Conservation (phyloP, 2,329 filamentous ascomycete genomes). For the Ceratocystis cubensis region DNA sequence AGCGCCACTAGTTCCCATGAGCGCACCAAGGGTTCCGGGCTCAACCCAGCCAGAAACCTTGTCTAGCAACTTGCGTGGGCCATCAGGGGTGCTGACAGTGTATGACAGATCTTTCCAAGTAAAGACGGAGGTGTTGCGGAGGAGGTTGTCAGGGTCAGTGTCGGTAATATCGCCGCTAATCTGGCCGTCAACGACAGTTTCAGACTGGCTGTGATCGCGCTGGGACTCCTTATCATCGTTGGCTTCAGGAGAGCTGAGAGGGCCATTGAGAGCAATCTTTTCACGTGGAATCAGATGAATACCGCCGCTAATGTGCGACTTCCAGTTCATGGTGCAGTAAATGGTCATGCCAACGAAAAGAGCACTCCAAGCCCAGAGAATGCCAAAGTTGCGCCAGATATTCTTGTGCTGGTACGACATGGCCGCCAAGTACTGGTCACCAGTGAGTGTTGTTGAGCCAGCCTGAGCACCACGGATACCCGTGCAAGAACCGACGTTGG, state of each 20-base stretch:
- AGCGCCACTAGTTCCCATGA: slow-evolving; percentile 73
- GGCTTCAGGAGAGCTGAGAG: slow-evolving; percentile 24
- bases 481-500: slow-evolving; percentile 39
- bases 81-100: slow-evolving; percentile 45
- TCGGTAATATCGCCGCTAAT: slow-evolving; percentile 4
- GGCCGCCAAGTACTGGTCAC: slow-evolving; percentile 45
- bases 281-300: slow-evolving; percentile 52
- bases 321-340: slow-evolving; percentile 44
- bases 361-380: slow-evolving; percentile 51
- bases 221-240: slow-evolving; percentile 39
- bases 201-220: slow-evolving; percentile 16
- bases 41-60: slow-evolving; percentile 76
- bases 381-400: slow-evolving; percentile 49
- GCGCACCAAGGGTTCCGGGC: slow-evolving; percentile 61
- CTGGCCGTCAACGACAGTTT: slow-evolving; percentile 8
- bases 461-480: slow-evolving; percentile 43
- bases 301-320: slow-evolving; percentile 39
- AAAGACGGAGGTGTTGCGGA: slow-evolving; percentile 55
- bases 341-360: slow-evolving; percentile 48
- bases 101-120: slow-evolving; percentile 65
- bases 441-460: slow-evolving; percentile 39
- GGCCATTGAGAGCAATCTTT: slow-evolving; percentile 31
- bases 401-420: slow-evolving; percentile 42
- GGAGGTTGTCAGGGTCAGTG: slow-evolving; percentile 29
- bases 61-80: slow-evolving; percentile 58